Base-by-base conservation (phyloP, 2,329 filamentous ascomycete species). In the Penicillium griseofulvum region DNA sequence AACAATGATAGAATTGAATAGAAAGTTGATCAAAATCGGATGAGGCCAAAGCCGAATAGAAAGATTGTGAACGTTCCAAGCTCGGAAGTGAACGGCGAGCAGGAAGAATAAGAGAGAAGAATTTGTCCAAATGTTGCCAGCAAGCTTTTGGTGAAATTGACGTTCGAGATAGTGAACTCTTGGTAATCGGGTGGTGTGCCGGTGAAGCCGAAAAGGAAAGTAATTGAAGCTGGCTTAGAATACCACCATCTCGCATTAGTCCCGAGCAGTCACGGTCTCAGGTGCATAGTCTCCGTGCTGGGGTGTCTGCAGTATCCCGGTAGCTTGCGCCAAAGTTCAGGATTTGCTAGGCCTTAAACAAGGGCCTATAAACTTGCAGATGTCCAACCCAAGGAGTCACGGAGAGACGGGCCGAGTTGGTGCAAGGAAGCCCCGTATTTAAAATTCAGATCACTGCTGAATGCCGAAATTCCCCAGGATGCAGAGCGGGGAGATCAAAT, bases 181-280 rank as follows among this genome's bases (percentile, higher is more conserved):
- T 46, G 56, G 39, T 48, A 57, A 51, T 62, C 42, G 59, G 57
- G 49, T 60, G 52, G 41, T 55, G 48, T 55, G 54, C 50, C 44
- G 57, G 51, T 55, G 58, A 55, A 50, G 59, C 46, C 43, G 51
- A 61, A 45, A 37, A 26, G 55, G 47, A 36, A 56, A 51, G 47
- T 31, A 41, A 54, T 46, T 48, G 46, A 50, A 60, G 60, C 34
- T 39, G 31, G 43, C 55, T 63, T 68, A 70, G 52, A 62, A 58
- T 56, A 55, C 55, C 57, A 64, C 44, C 65, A 70, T 68, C 49
- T 62, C 60, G 63, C 63, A 66, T 69, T 68, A 52, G 59, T 58
- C 52, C 52, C 39, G 64, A 52, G 57, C 57, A 60, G 57, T 66
- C 58, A 63, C 46, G 34, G 54, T 57, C 51, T 58, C 60, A 47